Conservation (phyloP, 495 filamentous ascomycete genomes). For the Aspergillus egyptiacus region DNA sequence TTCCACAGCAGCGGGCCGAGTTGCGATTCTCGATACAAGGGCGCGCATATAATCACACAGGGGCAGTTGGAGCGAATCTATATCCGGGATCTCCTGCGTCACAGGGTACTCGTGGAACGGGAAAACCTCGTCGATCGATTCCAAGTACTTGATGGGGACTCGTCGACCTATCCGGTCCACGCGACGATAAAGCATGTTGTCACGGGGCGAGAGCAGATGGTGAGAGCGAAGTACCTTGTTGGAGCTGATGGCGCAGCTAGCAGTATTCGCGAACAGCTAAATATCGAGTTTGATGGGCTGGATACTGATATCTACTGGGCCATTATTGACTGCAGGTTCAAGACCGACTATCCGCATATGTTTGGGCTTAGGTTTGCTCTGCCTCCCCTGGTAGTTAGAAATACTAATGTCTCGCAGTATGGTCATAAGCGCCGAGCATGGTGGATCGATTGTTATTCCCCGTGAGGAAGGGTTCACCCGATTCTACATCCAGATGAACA, state of each 20-base stretch:
- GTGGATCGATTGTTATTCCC: neutral
- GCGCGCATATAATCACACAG: neutral
- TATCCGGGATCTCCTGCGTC: constrained; percentile 2
- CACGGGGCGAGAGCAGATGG: neutral
- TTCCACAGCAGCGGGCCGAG: neutral
- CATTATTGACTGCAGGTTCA: constrained; percentile 1
- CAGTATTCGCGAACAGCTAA: constrained; percentile 3
- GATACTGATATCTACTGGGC: constrained; percentile 3
- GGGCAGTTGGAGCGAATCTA: constrained; percentile 1
- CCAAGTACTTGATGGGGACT: neutral
- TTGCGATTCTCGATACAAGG: neutral
- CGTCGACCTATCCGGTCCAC: neutral
- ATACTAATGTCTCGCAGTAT: neutral
- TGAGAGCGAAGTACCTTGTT: neutral
- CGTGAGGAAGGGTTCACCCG: constrained; percentile 1
- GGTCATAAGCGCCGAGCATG: constrained; percentile 1
- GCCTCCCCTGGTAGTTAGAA: neutral
- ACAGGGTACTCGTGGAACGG: neutral
- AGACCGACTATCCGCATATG: constrained; percentile 4
- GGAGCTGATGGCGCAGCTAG: neutral
- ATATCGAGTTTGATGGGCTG: constrained; percentile 1
- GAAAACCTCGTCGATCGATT: neutral
- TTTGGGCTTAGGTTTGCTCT: neutral
- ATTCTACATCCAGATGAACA: constrained; percentile 6
- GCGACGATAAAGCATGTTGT: neutral